Evolutionary conservation across 768 basidiomycete genomes (phyloP).

Genomic region (Rickenella mellea): DNA sequence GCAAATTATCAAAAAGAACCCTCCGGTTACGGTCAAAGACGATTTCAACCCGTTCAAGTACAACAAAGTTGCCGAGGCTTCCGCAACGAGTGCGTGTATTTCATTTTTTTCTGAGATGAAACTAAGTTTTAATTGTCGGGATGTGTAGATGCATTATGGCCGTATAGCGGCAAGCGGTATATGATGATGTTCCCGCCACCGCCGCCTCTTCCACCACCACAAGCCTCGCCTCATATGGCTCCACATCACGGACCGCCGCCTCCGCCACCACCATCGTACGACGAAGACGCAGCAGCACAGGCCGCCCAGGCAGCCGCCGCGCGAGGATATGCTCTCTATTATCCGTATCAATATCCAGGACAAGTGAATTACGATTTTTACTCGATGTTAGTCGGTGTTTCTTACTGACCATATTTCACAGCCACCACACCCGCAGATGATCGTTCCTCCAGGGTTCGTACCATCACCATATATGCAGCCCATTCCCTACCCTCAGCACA

Average conservation of each 20-base stretch:
- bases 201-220: constrained; percentile 43
- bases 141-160: constrained; percentile 64
- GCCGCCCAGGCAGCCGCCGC: constrained; percentile 30
- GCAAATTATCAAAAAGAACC: constrained; percentile 63
- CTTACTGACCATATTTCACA: constrained; percentile 17
- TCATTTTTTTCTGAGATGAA: neutral
- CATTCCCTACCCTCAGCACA: constrained; percentile 73
- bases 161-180: constrained; percentile 85
- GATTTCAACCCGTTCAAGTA: constrained; percentile 97
- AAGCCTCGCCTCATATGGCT: constrained; percentile 53
- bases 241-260: constrained; percentile 55
- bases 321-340: constrained; percentile 57
- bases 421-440: constrained; percentile 86
- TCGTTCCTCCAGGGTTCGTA: constrained; percentile 73
- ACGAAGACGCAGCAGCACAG: constrained; percentile 63
- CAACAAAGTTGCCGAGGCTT: constrained; percentile 68
- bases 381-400: neutral
- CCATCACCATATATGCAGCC: constrained; percentile 76
- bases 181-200: constrained; percentile 63
- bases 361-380: constrained; percentile 38
- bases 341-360: constrained; percentile 72
- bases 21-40: constrained; percentile 80
- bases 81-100: constrained; percentile 55
- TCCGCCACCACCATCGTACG: constrained; percentile 67
- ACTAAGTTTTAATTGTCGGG: constrained; percentile 4